phyloP scores from a whole-genome alignment of 2,329 filamentous ascomycete genomes.

The Clarireedia paspali region DNA sequence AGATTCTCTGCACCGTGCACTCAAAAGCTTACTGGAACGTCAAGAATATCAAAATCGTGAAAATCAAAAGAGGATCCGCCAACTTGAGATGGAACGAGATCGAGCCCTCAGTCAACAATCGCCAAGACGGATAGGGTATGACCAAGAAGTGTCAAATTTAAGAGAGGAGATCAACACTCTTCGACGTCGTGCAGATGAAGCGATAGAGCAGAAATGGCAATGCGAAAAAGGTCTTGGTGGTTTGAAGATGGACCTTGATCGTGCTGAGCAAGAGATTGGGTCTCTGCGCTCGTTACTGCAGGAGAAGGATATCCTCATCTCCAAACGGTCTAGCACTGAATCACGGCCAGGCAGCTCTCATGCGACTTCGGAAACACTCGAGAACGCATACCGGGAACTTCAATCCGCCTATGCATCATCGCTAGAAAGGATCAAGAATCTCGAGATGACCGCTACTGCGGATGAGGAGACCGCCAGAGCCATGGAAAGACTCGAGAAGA shows the following conservation, averaged over 20 bases:
- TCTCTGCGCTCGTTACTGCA: conserved; percentile 71
- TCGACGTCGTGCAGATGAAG: conserved; percentile 82
- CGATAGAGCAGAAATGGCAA: conserved; percentile 91
- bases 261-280: conserved; percentile 84
- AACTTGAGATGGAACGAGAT: conserved; percentile 72
- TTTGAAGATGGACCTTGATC: conserved; percentile 93
- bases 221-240: conserved; percentile 85
- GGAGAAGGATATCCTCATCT: conserved; percentile 74
- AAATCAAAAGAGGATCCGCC: conserved; percentile 70
- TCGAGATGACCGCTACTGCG: conserved; percentile 44
- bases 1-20: conserved; percentile 80
- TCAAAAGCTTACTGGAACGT: conserved; percentile 77
- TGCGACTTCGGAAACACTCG: conserved; percentile 63
- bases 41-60: conserved; percentile 80
- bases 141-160: conserved; percentile 71
- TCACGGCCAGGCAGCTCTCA: conserved; percentile 35
- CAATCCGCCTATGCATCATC: conserved; percentile 63
- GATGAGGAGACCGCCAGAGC: conserved; percentile 56
- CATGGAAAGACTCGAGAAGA: conserved; percentile 58
- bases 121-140: conserved; percentile 70
- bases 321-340: conserved; percentile 42
- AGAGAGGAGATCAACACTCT: conserved; percentile 79
- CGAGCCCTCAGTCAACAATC: conserved; percentile 55
- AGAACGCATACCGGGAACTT: conserved; percentile 67
- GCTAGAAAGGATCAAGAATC: conserved; percentile 55